Base-by-base conservation (phyloP, 768 basidiomycete genomes). In the Artomyces pyxidatus region DNA sequence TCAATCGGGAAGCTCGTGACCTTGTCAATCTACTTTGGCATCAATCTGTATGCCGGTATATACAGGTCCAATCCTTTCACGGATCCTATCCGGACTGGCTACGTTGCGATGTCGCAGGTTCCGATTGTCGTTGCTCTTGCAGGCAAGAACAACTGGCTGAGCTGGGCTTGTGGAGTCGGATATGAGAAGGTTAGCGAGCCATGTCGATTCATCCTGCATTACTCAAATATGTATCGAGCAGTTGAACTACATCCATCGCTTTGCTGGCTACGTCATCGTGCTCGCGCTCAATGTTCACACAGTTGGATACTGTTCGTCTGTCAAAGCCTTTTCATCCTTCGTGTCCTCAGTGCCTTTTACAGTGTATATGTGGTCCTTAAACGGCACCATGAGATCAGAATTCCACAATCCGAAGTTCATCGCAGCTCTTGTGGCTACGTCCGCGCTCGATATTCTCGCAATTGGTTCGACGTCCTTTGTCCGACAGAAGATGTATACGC, bases 191-290 rank as follows among this genome's bases (percentile, higher is more conserved):
- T 74, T 6, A 27, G 21, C 23, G 8, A 21, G 12, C 17, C 1
- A 2, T 30, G 38, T 35, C 42, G 7, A n/a, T 25, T 16, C 21
- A 23, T 4, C 6, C n/a, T 22, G 21, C 22, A 8, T 25, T 1
- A 5, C 26, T 7, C 8, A 14, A 41, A 39, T 12, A 16, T 37
- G n/a, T 49, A 30, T n/a, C 25, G 14, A 56, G 42, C 51, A 78
- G 70, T 59, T 76, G 50, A 78, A 78, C 60, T 77, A 66, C 59
- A 59, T 81, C 22, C 80, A 81, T 58, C 76, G 78, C n/a, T 74
- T 72, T 59, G 63, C 68, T 1, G 80, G 80, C 12, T 50, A 65
- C 4, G 50, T 75, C 49, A 42, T 75, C 23, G 65, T 71, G 17
- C 23, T 76, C 21, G 61, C 69, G 9, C 61, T 67, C 5, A 69